Evolutionary conservation across 306 rosid genomes (phyloP).

Genomic region (Amphicarpaea edgeworthii): DNA sequence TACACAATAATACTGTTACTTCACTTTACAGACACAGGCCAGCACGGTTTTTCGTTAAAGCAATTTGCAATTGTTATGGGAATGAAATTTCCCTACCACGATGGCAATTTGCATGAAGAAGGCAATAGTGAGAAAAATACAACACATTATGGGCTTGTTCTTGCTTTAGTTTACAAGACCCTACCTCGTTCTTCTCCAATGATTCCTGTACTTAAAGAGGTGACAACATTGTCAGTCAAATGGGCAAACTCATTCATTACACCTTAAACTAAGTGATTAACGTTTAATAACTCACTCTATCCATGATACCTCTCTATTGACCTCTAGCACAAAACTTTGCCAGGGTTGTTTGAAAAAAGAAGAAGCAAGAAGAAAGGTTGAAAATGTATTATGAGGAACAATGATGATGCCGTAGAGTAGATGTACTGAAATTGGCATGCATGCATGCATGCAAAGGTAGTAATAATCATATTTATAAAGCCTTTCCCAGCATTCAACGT

Average conservation of each 20-base stretch:
- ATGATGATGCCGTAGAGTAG: slow-evolving; percentile 39
- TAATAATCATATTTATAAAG: slow-evolving; percentile 29
- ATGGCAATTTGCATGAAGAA: too few relatives aligned
- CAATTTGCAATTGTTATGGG: too few relatives aligned
- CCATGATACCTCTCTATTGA: too few relatives aligned
- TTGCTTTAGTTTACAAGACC: slow-evolving; percentile 46
- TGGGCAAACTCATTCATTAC: slow-evolving; percentile 37
- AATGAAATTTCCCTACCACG: too few relatives aligned
- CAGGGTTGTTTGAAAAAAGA: slow-evolving; percentile 18
- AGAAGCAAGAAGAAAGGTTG: slow-evolving; percentile 21
- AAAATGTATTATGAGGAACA: background rate
- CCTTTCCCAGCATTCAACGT: slow-evolving; percentile 2
- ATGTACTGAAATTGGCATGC: slow-evolving; percentile 34
- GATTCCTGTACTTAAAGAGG: slow-evolving; percentile 26
- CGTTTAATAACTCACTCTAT: too few relatives aligned
- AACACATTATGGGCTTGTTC: slow-evolving; percentile 39
- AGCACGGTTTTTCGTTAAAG: too few relatives aligned
- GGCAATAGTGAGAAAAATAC: background rate
- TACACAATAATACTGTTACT: too few relatives aligned
- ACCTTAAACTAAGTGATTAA: background rate
- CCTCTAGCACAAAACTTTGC: too few relatives aligned
- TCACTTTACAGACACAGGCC: too few relatives aligned
- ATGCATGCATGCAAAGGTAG: slow-evolving; percentile 23
- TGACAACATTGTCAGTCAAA: slow-evolving; percentile 43
- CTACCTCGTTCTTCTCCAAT: background rate